Percentiles rank a stretch among this genome's conserved stretches.
These are phyloP conservation scores for Myriosclerotinia scirpicola DNA, from an alignment of 2,329 filamentous ascomycete genomes.

Conservation along the genomic window DNA sequence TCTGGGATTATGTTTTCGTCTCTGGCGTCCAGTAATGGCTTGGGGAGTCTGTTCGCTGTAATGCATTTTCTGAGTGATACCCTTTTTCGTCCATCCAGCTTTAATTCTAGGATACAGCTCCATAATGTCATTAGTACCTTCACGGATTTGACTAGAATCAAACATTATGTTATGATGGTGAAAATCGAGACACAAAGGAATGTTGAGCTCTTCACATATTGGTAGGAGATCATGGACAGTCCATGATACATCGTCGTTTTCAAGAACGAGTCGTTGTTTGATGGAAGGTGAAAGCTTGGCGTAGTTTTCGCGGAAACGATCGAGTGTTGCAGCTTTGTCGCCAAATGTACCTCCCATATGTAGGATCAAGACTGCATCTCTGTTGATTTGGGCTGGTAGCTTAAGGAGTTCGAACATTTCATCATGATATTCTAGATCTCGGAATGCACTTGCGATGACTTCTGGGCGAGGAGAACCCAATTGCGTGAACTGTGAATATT, in stretches of 20 bases:
- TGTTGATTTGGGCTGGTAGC: conserved; percentile 73
- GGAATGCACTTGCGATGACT: conserved; percentile 73
- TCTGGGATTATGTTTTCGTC: conserved; percentile 81
- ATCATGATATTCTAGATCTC: conserved; percentile 85
- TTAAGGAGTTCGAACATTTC: conserved; percentile 78
- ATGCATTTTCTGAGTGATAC: conserved; percentile 93
- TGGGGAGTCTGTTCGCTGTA: conserved; percentile 79
- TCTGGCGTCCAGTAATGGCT: conserved; percentile 75
- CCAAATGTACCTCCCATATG: conserved; percentile 92
- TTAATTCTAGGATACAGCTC: conserved; percentile 72
- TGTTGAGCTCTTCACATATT: conserved; percentile 89
- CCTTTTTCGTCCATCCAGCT: conserved; percentile 80
- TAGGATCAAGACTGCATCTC: conserved; percentile 89
- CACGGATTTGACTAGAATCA: conserved; percentile 68
- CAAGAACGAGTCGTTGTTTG: conserved; percentile 80
- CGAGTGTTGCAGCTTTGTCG: conserved; percentile 57
- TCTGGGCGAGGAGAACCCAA: conserved; percentile 77
- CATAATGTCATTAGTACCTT: conserved; percentile 82
- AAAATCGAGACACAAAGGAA: conserved; percentile 87
- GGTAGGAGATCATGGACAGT: conserved; percentile 89
- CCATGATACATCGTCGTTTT: conserved; percentile 94
- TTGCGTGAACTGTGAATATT: conserved; percentile 67
- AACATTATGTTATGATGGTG: conserved; percentile 97
- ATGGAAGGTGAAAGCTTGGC: conserved; percentile 62
- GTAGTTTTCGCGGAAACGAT: conserved; percentile 56